Evolutionary conservation across 805 yeast genomes (phyloP).

Genomic region (Crinitomyces ghanaensis): DNA sequence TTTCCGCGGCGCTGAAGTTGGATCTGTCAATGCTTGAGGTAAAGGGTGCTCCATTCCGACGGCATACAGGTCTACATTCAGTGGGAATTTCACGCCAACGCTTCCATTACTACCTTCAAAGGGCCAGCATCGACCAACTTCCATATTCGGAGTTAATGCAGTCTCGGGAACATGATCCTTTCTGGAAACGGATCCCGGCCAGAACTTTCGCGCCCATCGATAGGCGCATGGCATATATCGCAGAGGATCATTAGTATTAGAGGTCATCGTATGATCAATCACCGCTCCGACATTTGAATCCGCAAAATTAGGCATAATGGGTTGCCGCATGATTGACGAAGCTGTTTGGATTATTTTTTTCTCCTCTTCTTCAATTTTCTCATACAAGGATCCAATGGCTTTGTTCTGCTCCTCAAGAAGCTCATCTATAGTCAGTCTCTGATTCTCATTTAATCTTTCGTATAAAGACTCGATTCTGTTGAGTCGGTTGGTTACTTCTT

Average conservation of each 20-base stretch:
- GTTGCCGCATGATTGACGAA: not conserved
- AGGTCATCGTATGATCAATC: constrained; percentile 16
- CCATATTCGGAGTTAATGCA: constrained; percentile 14
- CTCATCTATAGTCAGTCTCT: not conserved
- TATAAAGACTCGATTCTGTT: no score
- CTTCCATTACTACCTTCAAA: constrained; percentile 21
- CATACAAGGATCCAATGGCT: not conserved
- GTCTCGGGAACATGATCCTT: constrained; percentile 7
- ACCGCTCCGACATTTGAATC: constrained; percentile 18
- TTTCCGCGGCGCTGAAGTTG: constrained; percentile 21
- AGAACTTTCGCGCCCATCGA: constrained; percentile 4
- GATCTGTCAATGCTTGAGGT: constrained; percentile 14
- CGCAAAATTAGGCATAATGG: constrained; percentile 13
- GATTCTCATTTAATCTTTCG: constrained; percentile 1
- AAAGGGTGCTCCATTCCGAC: constrained; percentile 21
- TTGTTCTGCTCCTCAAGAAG: not conserved
- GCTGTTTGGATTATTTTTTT: constrained; percentile 1
- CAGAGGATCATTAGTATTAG: constrained; percentile 14
- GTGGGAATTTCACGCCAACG: constrained; percentile 19
- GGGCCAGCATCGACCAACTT: constrained; percentile 26
- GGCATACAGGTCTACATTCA: constrained; percentile 14
- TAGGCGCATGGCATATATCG: constrained; percentile 7
- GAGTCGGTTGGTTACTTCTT: constrained; percentile 1
- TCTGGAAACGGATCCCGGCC: constrained; percentile 13
- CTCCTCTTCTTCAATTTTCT: not conserved